Base-by-base conservation (phyloP, 2,329 filamentous ascomycete genomes). In the Dothistroma septosporum region DNA sequence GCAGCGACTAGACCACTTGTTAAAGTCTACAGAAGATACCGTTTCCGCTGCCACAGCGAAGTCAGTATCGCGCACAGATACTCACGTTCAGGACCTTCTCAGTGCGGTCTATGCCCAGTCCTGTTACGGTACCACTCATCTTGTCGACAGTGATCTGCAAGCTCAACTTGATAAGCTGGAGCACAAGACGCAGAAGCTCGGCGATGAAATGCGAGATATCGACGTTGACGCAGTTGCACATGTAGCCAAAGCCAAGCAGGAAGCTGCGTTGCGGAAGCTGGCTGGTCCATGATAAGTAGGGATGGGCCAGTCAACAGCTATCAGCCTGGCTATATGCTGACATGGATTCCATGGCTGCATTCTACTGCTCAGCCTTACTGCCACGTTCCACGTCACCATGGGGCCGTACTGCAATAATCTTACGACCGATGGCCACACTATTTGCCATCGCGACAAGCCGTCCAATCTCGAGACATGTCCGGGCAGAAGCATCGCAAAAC, bases 61-160 rank as follows among this genome's bases (percentile, higher is more conserved):
- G 33, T 73, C 73, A 8, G 61, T 77, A 10, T 73, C 70, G 32
- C 72, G 69, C 58, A 74, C 73, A 5, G 75, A 79, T 37, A 49
- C 59, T 11, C 74, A 78, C 33, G 32, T 75, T 50, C 69, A 73
- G n/a, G 71, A 69, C 31, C 67, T 80, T 44, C 56, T 76, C 21
- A 64, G 68, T 19, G 74, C 73, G 4, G 63, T 79, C 32, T 77
- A 75, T 62, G 69, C 70, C n/a, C 72, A 77, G 47, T 69, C 71
- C 22, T 53, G 60, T 12, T 67, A 59, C 44, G 63, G 59, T 0
- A 62, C 47, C 4, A 54, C 69, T 1, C 63, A 61, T 11, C 57
- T 73, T 3, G 63, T 67, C 6, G 70, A 72, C 33, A 55, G 41
- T 11, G 62, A 62, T 9, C 41, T 67, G 9, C 65, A 76, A 32